Percentiles rank a stretch among this genome's conserved stretches.
Evolutionary conservation across 345 rosid genomes (phyloP).

Genomic region (Capsella bursapastoris): DNA sequence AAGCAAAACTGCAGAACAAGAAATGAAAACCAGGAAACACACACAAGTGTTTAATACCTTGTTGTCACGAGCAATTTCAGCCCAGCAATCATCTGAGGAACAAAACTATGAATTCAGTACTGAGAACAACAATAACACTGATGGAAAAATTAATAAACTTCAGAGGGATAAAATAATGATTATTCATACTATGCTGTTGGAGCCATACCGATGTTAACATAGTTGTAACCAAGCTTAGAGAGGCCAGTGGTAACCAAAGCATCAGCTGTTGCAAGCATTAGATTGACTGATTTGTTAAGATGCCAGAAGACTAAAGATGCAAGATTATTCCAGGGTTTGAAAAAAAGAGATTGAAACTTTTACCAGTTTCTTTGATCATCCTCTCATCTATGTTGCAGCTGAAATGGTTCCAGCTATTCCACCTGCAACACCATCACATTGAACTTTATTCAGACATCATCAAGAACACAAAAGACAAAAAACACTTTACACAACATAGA

Average conservation of each 20-base stretch:
- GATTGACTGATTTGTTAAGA: neutral
- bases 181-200: neutral
- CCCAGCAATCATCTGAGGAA: constrained; percentile 93
- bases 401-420: constrained; percentile 99
- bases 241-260: constrained; percentile 84
- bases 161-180: neutral
- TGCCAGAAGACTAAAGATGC: neutral
- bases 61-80: constrained; percentile 70
- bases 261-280: constrained; percentile 56
- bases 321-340: neutral
- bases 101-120: constrained; percentile 29
- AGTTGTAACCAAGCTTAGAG: constrained; percentile 72
- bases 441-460: constrained; percentile 25
- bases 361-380: constrained; percentile 76
- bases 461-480: constrained; percentile 5
- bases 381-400: constrained; percentile 65
- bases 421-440: constrained; percentile 53
- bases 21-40: constrained; percentile 6
- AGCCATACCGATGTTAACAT: constrained; percentile 77
- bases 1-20: neutral
- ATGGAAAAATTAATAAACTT: neutral
- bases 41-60: constrained; percentile 49
- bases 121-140: neutral
- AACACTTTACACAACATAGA: neutral
- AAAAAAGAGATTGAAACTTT: neutral